Evolutionary conservation across 2,329 filamentous ascomycete species (phyloP), one percentile per base, ranked within the genome.

Genomic region (Dissoconium aciculare): DNA sequence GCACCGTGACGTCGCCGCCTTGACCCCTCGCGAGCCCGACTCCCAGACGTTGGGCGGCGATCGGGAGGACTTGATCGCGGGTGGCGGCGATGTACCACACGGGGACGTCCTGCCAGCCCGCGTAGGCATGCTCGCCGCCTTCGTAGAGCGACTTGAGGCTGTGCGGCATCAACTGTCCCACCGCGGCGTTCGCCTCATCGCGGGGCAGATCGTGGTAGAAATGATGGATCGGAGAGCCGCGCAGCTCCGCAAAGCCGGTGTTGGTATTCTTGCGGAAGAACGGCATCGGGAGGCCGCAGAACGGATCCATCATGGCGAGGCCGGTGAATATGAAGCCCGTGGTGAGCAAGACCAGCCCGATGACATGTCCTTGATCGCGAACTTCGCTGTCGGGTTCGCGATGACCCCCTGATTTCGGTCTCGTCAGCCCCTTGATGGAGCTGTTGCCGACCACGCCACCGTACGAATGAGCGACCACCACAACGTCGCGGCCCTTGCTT

Each of bases 241-340:
- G 28, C 8, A 39, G 34, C 11, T 37, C 34, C 4, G 34, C 31
- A n/a, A 30, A 34, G 2, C 37, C 37, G 11, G 37, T 35, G 2
- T 26, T 27, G 19, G 26, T 30, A 17, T 37, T 36, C 4, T 31
- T 5, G 10, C 15, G 11, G 31, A 27, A 33, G 29, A 17, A 30
- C 5, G 34, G 34, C 10, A 34, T 34, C 5, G 34, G 31, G 11
- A 34, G 29, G 28, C 37, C 34, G 19, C 32, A 30, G 9, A 32
- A 15, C 6, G 37, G 30, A 10, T 36, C 34, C 23, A 36, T 27
- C 28, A 39, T 36, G 13, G 33, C 12, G 11, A 36, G 33, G 26
- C 37, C 37, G 14, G 37, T 39, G 19, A 36, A 30, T 14, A 34
- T 27, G 23, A 39, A 39, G 26, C 37, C 37, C 5, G 37, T 34